phyloP scores from a whole-genome alignment of 345 rosid genomes.

The Diplotaxis tenuifolia region DNA sequence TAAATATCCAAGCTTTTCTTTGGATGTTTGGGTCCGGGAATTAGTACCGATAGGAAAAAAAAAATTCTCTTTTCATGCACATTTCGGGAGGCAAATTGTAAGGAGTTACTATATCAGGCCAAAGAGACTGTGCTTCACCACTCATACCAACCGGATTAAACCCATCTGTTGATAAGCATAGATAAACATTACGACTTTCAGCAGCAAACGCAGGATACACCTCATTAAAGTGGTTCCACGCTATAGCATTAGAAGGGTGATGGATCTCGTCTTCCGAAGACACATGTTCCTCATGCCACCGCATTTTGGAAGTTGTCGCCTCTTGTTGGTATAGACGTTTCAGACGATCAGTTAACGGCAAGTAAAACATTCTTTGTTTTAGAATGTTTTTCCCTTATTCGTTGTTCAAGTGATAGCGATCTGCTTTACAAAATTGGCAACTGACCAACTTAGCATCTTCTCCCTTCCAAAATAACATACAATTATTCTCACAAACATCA shows the following conservation, averaged over 20 bases:
- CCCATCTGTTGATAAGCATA: no score
- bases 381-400: neutral
- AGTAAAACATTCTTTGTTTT: neutral
- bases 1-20: neutral
- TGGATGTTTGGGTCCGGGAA: neutral
- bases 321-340: neutral
- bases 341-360: neutral
- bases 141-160: neutral
- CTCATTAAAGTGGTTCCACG: neutral
- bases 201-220: neutral
- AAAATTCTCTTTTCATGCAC: neutral
- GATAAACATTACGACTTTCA: no score
- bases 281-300: neutral
- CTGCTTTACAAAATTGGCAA: neutral
- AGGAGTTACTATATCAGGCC: neutral
- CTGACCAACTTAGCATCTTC: neutral
- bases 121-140: neutral
- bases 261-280: neutral
- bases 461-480: neutral
- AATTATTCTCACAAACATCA: neutral
- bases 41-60: no score
- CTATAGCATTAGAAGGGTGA: neutral
- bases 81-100: neutral
- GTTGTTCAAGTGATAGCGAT: neutral
- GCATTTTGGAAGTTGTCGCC: neutral